Conservation (phyloP, 2,329 filamentous ascomycete species). For the Cryphonectria radicalis region DNA sequence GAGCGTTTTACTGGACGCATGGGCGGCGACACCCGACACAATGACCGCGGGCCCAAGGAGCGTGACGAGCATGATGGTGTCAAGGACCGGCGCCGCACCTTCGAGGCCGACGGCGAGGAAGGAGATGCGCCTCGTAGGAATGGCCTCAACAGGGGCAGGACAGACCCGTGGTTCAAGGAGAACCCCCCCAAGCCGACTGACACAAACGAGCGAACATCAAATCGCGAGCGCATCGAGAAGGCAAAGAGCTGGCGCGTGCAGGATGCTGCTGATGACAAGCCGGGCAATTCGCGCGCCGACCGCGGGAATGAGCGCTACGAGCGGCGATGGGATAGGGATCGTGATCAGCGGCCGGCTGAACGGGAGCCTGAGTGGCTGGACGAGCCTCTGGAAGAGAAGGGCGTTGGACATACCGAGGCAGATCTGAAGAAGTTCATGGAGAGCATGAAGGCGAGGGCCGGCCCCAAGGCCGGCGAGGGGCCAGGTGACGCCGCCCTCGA, state of each 20-base stretch:
- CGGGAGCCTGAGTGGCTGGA: constrained; percentile 93
- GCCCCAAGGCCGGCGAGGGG: constrained; percentile 43
- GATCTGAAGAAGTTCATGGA: constrained; percentile 97
- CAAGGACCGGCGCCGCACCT: constrained; percentile 52
- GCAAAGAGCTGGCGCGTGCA: constrained; percentile 66
- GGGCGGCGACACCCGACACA: constrained; percentile 53
- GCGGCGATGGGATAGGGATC: constrained; percentile 59
- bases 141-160: constrained; percentile 65
- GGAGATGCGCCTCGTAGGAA: constrained; percentile 64
- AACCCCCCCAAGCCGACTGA: constrained; percentile 43
- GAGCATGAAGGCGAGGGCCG: constrained; percentile 72
- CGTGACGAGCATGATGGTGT: constrained; percentile 60
- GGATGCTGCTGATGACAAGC: constrained; percentile 45
- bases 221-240: constrained; percentile 60
- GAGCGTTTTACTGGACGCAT: constrained; percentile 71
- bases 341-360: constrained; percentile 62
- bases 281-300: constrained; percentile 52
- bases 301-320: constrained; percentile 58
- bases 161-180: constrained; percentile 75
- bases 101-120: constrained; percentile 59
- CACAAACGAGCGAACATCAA: constrained; percentile 41
- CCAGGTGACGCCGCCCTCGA: not conserved
- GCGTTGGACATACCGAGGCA: constrained; percentile 77
- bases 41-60: constrained; percentile 54
- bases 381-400: constrained; percentile 69